A percentile compares a stretch with the other conserved stretches of the same genome.
Evolutionary conservation across 2,329 filamentous ascomycete genomes (phyloP).

Genomic region (Alternaria gansuensis): DNA sequence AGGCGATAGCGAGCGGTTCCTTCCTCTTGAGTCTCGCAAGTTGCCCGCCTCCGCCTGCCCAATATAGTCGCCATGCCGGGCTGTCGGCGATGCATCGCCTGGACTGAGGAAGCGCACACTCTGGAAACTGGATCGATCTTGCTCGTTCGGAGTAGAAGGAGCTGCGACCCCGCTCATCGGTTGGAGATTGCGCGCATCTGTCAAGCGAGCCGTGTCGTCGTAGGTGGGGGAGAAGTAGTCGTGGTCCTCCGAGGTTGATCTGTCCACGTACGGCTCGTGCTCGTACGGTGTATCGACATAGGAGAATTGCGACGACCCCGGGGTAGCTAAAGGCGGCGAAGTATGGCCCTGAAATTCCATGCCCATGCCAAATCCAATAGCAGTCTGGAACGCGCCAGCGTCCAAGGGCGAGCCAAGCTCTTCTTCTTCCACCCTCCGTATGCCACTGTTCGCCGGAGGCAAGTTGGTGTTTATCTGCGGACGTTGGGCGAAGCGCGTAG

Average conservation of each 20-base stretch:
- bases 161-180: constrained; percentile 63
- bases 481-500: constrained; percentile 44
- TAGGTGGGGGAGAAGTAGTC: constrained; percentile 64
- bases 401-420: constrained; percentile 55
- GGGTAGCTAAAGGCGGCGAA: constrained; percentile 40
- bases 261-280: constrained; percentile 43
- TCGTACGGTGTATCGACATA: constrained; percentile 50
- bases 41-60: constrained; percentile 64
- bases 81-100: constrained; percentile 53
- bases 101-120: constrained; percentile 63
- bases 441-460: constrained; percentile 39
- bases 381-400: constrained; percentile 58
- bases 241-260: constrained; percentile 62
- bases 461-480: constrained; percentile 52
- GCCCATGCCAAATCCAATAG: constrained; percentile 59
- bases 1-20: constrained; percentile 61
- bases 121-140: constrained; percentile 62
- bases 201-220: constrained; percentile 68
- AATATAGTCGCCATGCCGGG: constrained; percentile 68
- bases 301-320: constrained; percentile 57
- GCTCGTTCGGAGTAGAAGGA: constrained; percentile 48
- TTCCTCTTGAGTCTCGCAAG: constrained; percentile 50
- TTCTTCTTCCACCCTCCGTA: constrained; percentile 49
- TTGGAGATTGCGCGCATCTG: constrained; percentile 64
- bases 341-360: constrained; percentile 57